These are phyloP conservation scores for Eucalyptus tenuipes DNA, from an alignment of 345 rosid genomes.

Conservation along the genomic window DNA sequence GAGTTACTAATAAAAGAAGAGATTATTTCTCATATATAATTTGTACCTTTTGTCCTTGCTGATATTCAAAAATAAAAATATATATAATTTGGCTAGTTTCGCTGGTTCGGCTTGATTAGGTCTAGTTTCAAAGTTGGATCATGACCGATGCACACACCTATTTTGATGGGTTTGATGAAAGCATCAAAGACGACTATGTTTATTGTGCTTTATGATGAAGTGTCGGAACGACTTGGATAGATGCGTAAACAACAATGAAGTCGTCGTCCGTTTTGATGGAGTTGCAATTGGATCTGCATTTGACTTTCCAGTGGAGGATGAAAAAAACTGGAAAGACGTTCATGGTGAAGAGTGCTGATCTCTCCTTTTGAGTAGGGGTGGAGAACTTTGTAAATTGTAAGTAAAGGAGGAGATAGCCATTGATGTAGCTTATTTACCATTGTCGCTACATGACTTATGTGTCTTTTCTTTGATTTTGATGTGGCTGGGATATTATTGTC, in stretches of 20 bases:
- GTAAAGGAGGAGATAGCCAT: neutral
- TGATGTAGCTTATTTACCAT: neutral
- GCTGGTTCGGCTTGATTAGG: rapidly evolving
- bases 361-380: neutral
- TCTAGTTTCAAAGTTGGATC: neutral
- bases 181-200: neutral
- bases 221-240: neutral
- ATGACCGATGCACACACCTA: neutral
- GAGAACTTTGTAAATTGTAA: neutral
- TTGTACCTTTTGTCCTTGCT: rapidly evolving
- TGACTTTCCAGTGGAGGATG: neutral
- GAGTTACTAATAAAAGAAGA: neutral
- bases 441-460: neutral
- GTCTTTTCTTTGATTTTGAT: neutral
- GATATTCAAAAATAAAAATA: neutral
- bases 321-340: neutral
- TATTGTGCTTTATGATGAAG: neutral
- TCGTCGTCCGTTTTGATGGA: neutral
- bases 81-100: neutral
- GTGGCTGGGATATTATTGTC: neutral
- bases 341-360: neutral
- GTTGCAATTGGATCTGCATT: neutral
- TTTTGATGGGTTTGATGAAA: neutral
- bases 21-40: neutral
- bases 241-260: neutral